Evolutionary conservation across 768 basidiomycete species (phyloP), one percentile per base, ranked within the genome.

Genomic region (Agrocybe chaxingu): DNA sequence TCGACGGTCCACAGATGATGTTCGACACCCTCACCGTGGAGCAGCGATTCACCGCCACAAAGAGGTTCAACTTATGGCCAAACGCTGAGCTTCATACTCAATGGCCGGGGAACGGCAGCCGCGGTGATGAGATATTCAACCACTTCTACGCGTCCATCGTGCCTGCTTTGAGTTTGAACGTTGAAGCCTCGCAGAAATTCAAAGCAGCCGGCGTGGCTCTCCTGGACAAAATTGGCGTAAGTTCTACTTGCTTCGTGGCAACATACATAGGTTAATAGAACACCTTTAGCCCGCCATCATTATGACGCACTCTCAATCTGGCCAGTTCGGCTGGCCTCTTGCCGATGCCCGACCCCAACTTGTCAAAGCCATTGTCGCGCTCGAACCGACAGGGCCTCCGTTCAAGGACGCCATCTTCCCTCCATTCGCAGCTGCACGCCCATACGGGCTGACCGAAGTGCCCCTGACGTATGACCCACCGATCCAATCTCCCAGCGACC

Each of bases 291-390:
- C 76, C 13, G 72, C 62, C 2, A 62, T 78, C 19, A 53, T 80
- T n/a, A 53, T 80, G 24, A 76, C 77, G 1, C 79, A 81, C 56
- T 80, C 79, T 1, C 78, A 79, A 53, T 68, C 76, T 31, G 79
- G 77, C 2, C 68, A 62, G 41, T 66, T 74, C 40, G 78, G 76
- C 18, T 81, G 79, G 79, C 60, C 72, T 18, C 58, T 80, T 10
- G 79, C 67, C 8, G 79, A 80, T 46, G 62, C 70, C 3, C 65
- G 76, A 19, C 78, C 79, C 1, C 57, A 61, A 13, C 56, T 69
- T 32, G 67, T 80, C 32, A 75, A 70, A 57, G 74, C 71, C 9
- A 77, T 81, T 18, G 62, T 80, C 24, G 70, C 78, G 3, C 57
- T 81, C 12, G 79, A 81, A 55, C 79, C 79, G 2, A 68, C 53